phyloP scores from a whole-genome alignment of 371 early-diverging fungal genomes.

The Mortierella sp. region DNA sequence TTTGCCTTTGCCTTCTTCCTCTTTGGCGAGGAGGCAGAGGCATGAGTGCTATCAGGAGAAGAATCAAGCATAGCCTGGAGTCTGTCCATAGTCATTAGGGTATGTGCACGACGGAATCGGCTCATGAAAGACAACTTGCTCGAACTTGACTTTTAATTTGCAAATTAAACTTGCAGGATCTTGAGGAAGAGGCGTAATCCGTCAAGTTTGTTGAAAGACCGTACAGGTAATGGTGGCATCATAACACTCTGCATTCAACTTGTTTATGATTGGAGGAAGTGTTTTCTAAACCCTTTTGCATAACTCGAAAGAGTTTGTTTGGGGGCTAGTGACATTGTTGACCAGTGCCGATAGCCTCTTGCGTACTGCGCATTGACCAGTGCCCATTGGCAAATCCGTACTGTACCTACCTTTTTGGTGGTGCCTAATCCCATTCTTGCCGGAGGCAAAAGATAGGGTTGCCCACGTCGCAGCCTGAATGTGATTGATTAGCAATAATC shows the following conservation, averaged over 20 bases:
- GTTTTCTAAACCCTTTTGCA: background rate
- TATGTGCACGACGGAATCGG: slow-evolving; percentile 28
- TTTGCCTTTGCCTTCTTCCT: slow-evolving; percentile 22
- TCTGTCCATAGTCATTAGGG: slow-evolving; percentile 32
- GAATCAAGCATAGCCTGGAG: slow-evolving; percentile 22
- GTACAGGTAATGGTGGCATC: background rate
- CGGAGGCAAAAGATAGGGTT: slow-evolving; percentile 4
- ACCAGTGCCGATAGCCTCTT: slow-evolving; percentile 1
- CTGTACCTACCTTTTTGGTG: background rate
- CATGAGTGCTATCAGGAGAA: slow-evolving; percentile 12
- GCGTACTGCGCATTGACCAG: no score
- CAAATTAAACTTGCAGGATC: slow-evolving; percentile 1
- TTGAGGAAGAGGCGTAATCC: slow-evolving; percentile 6
- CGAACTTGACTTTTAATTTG: slow-evolving; percentile 10
- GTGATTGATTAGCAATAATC: slow-evolving; percentile 1
- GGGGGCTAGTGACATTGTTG: background rate
- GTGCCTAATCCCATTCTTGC: slow-evolving; percentile 1
- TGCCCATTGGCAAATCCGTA: background rate
- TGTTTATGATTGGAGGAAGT: background rate
- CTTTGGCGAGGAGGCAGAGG: slow-evolving; percentile 7
- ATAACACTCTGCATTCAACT: background rate
- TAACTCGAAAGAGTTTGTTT: no score
- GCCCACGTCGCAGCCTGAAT: background rate
- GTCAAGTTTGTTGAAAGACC: background rate
- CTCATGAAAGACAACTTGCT: slow-evolving; percentile 13